Conservation (phyloP, 495 filamentous ascomycete genomes). For the Daldinia concentrica region DNA sequence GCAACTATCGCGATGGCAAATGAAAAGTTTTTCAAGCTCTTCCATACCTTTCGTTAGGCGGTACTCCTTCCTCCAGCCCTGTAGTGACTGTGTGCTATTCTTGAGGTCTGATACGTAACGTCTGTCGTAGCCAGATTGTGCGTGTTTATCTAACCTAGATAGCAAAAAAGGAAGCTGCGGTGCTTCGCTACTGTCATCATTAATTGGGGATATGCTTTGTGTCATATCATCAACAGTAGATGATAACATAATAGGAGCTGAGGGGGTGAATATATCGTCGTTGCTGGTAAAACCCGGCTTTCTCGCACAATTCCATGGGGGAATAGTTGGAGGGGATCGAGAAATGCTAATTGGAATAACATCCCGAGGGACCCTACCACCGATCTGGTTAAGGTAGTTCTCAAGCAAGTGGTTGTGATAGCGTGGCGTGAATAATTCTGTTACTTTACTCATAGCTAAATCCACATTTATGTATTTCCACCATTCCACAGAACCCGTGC, state of each 20-base stretch:
- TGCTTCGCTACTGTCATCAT: not conserved
- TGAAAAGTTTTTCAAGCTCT: not conserved
- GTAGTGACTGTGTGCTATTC: conserved; percentile 24
- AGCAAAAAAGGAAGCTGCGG: conserved; percentile 9
- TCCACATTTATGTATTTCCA: conserved; percentile 23
- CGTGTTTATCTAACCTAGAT: not conserved
- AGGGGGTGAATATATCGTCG: conserved; percentile 17
- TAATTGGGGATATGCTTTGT: not conserved
- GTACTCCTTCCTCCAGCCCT: conserved; percentile 15
- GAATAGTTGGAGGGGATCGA: not conserved
- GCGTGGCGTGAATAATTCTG: conserved; percentile 46
- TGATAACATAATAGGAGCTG: conserved; percentile 7
- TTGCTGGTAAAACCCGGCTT: conserved; percentile 6
- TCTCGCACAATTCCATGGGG: not conserved
- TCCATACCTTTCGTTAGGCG: not conserved
- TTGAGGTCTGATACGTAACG: conserved; percentile 41
- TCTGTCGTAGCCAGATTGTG: conserved; percentile 37
- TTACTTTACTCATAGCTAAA: conserved; percentile 31
- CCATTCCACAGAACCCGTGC: not conserved
- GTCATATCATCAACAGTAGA: not conserved
- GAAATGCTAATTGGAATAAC: not conserved
- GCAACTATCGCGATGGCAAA: not conserved
- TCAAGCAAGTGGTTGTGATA: conserved; percentile 46
- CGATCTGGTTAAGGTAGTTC: conserved; percentile 21
- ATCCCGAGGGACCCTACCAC: not conserved